A percentile compares a stretch with the other conserved stretches of the same genome.
These are phyloP conservation scores for Trametes sanguinea DNA, from an alignment of 768 basidiomycete genomes.

Conservation along the genomic window DNA sequence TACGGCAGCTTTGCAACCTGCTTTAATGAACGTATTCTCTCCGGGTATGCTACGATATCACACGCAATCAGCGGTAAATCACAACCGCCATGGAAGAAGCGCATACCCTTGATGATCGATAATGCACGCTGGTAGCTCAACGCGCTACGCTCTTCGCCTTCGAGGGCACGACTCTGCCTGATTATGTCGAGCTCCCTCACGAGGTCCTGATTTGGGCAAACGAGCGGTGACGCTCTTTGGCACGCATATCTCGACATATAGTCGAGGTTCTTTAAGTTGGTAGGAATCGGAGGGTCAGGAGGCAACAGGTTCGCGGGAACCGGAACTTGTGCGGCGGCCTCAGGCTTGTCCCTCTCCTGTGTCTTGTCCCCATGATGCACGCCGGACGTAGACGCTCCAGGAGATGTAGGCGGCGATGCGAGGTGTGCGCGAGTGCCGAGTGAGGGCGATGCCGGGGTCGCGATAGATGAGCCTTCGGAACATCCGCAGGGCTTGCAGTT, in stretches of 20 bases:
- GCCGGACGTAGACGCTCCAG: neutral
- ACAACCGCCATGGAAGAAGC: no score
- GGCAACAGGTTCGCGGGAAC: conserved; percentile 29
- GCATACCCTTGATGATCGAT: conserved; percentile 46
- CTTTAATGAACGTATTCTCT: conserved; percentile 30
- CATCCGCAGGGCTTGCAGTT: conserved; percentile 29
- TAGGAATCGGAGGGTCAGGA: conserved; percentile 24
- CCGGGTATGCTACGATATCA: conserved; percentile 34
- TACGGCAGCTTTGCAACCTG: conserved; percentile 37
- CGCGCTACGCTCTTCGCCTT: conserved; percentile 67
- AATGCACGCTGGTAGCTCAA: conserved; percentile 75
- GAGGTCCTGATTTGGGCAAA: conserved; percentile 69
- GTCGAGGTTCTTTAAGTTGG: conserved; percentile 27
- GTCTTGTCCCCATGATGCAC: neutral
- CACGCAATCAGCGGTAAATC: neutral
- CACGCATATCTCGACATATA: conserved; percentile 54
- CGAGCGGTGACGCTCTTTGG: conserved; percentile 61
- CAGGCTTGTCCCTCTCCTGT: no score
- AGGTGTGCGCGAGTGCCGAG: neutral
- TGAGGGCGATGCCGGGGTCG: neutral
- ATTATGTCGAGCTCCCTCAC: conserved; percentile 61
- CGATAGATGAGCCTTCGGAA: conserved; percentile 23
- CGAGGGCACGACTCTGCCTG: conserved; percentile 57
- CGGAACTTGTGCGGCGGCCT: neutral
- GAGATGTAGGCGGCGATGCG: conserved; percentile 8